phyloP scores from a whole-genome alignment of 148 eudicot genomes.

The Nepenthes gracilis region DNA sequence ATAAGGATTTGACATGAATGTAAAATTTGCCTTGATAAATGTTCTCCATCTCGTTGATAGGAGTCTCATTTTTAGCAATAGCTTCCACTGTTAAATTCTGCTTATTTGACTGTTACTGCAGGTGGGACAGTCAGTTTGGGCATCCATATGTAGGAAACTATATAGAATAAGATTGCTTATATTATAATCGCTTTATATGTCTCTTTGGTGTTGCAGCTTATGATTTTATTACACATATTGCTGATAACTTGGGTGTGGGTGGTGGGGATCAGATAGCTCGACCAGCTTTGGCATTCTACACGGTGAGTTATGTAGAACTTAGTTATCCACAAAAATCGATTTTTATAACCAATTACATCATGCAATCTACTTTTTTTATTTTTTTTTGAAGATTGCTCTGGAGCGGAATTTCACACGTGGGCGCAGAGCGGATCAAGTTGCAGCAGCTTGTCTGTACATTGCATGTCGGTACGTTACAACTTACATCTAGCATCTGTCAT shows the following conservation, averaged over 20 bases:
- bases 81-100: too few relatives aligned
- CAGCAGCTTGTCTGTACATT: conserved; percentile 74
- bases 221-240: conserved; percentile 22
- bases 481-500: background rate
- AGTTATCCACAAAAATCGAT: conserved; percentile 1
- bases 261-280: conserved; percentile 43
- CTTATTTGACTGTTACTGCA: too few relatives aligned
- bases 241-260: conserved; percentile 36
- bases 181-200: too few relatives aligned
- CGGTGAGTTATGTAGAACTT: conserved; percentile 20
- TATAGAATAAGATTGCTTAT: too few relatives aligned
- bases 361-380: conserved; percentile 1
- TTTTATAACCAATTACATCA: conserved; percentile 1
- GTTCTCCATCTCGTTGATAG: too few relatives aligned
- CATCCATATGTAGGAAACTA: too few relatives aligned
- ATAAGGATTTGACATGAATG: too few relatives aligned
- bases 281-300: conserved; percentile 50
- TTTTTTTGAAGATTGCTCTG: conserved; percentile 48
- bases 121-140: too few relatives aligned
- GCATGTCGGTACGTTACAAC: conserved; percentile 47
- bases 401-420: conserved; percentile 63
- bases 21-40: too few relatives aligned
- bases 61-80: too few relatives aligned
- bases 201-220: conserved; percentile 26
- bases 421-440: conserved; percentile 62